These are phyloP conservation scores for Colletotrichum magnum DNA, from an alignment of 2,329 filamentous ascomycete genomes.

Conservation along the genomic window DNA sequence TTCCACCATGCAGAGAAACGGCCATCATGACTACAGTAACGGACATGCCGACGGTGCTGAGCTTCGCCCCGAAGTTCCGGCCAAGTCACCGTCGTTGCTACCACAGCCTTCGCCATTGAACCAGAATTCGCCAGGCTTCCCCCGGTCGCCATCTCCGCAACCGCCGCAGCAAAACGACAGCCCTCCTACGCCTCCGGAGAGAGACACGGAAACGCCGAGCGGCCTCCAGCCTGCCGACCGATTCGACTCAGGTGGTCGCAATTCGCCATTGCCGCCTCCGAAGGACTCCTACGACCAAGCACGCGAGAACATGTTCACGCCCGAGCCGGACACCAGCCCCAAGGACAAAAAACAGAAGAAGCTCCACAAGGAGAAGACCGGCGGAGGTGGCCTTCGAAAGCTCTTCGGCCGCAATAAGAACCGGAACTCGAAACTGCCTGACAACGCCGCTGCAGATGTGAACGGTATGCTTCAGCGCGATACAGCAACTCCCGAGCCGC, in stretches of 20 bases:
- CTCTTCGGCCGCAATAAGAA: slow-evolving; percentile 77
- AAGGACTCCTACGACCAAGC: slow-evolving; percentile 52
- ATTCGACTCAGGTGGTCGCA: slow-evolving; percentile 48
- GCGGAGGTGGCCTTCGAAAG: slow-evolving; percentile 70
- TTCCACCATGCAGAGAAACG: slow-evolving; percentile 60
- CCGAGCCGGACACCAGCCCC: slow-evolving; percentile 58
- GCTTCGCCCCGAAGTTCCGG: slow-evolving; percentile 57
- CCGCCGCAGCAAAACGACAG: slow-evolving; percentile 37
- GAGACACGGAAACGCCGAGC: slow-evolving; percentile 52
- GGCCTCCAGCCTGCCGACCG: slow-evolving; percentile 55
- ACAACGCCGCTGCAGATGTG: slow-evolving; percentile 66
- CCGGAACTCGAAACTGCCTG: slow-evolving; percentile 68
- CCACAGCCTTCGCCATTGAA: slow-evolving; percentile 46
- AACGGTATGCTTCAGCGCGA: slow-evolving; percentile 65
- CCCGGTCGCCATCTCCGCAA: slow-evolving; percentile 23
- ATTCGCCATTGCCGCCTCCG: slow-evolving; percentile 57
- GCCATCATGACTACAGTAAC: slow-evolving; percentile 46
- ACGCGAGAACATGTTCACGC: slow-evolving; percentile 56
- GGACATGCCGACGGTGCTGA: slow-evolving; percentile 52
- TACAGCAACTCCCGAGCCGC: slow-evolving; percentile 42
- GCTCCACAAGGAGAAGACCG: slow-evolving; percentile 66
- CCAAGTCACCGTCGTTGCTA: slow-evolving; percentile 53
- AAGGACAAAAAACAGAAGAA: slow-evolving; percentile 66
- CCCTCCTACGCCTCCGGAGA: slow-evolving; percentile 51
- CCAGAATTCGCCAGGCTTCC: slow-evolving; percentile 40